phyloP scores from a whole-genome alignment of 306 rosid species.

The Ormosia semicastrata region DNA sequence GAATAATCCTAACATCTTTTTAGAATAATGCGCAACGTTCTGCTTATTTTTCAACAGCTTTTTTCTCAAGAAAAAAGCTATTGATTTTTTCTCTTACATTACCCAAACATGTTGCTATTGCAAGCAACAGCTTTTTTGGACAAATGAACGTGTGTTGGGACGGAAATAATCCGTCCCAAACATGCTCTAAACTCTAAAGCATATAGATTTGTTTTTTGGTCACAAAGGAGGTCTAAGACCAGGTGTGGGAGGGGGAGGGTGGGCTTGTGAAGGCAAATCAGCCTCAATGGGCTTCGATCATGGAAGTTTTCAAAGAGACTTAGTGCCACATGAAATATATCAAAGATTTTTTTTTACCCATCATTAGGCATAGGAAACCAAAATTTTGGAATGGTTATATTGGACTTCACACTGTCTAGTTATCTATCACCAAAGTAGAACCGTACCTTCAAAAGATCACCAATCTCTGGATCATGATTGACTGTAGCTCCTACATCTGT shows the following conservation, averaged over 20 bases:
- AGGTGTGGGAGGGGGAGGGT: too few relatives aligned
- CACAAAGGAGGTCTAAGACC: not conserved
- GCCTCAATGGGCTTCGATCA: not conserved
- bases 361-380: not conserved
- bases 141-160: too few relatives aligned
- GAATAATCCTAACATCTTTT: too few relatives aligned
- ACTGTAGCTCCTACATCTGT: slow-evolving; percentile 83
- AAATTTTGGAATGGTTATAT: not conserved
- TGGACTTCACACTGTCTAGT: not conserved
- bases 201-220: not conserved
- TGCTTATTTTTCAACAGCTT: too few relatives aligned
- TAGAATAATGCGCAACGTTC: too few relatives aligned
- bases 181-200: too few relatives aligned
- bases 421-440: not conserved
- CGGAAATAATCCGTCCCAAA: too few relatives aligned
- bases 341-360: not conserved
- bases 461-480: slow-evolving; percentile 82
- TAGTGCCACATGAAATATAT: not conserved
- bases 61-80: too few relatives aligned
- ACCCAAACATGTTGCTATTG: too few relatives aligned
- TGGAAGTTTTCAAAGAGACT: not conserved
- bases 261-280: not conserved
- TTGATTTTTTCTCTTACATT: too few relatives aligned
- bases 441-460: slow-evolving; percentile 85
- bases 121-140: too few relatives aligned